Percentiles rank a stretch among this genome's conserved stretches.
phyloP scores from a whole-genome alignment of 2,329 filamentous ascomycete genomes.

The Verticillium alfalfae region DNA sequence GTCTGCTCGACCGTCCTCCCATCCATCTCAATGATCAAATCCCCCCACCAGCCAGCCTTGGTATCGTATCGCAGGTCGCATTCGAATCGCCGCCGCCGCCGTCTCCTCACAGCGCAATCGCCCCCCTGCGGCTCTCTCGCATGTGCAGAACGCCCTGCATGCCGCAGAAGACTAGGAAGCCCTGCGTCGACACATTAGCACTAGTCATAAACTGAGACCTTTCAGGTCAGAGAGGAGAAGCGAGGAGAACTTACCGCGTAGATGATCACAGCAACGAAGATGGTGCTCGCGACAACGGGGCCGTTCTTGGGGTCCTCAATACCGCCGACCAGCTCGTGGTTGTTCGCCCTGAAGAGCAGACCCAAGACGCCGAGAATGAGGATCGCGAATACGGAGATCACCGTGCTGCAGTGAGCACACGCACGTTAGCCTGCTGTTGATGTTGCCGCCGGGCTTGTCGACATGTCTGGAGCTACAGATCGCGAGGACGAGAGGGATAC shows the following conservation, averaged over 20 bases:
- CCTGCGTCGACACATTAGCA: constrained; percentile 41
- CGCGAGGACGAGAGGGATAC: constrained; percentile 19
- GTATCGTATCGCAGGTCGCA: not conserved
- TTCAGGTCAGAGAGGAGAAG: no score
- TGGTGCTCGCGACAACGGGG: constrained; percentile 71
- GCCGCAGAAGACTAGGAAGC: constrained; percentile 86
- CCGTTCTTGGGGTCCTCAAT: constrained; percentile 66
- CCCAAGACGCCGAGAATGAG: constrained; percentile 60
- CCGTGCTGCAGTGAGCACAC: constrained; percentile 50
- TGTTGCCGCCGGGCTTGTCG: constrained; percentile 9
- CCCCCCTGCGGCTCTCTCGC: constrained; percentile 75
- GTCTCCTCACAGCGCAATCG: constrained; percentile 66
- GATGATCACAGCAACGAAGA: constrained; percentile 83
- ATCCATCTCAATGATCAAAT: not conserved
- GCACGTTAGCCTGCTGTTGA: not conserved
- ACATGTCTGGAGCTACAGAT: not conserved
- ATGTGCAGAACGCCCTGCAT: constrained; percentile 83
- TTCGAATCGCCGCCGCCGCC: not conserved
- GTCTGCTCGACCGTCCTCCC: no score
- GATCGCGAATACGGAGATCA: constrained; percentile 62
- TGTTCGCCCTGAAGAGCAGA: constrained; percentile 69
- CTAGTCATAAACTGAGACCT: no score
- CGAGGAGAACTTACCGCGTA: constrained; percentile 66
- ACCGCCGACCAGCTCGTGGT: constrained; percentile 79
- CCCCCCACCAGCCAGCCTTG: not conserved